phyloP scores from a whole-genome alignment of 2,329 filamentous ascomycete species.

The Stagonosporopsis rhizophila region DNA sequence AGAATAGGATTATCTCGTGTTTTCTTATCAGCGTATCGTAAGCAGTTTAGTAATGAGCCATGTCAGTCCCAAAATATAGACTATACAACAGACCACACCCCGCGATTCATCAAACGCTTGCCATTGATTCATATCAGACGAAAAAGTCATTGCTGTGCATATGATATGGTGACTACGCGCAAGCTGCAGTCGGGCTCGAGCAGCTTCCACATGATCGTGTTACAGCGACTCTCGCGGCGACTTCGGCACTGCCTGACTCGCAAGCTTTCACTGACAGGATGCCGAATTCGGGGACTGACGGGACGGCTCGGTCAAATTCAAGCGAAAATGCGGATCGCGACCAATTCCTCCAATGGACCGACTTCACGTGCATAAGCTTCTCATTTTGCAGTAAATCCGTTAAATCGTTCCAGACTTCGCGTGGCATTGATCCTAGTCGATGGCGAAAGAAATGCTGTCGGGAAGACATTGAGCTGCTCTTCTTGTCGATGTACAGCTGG shows the following conservation, averaged over 20 bases:
- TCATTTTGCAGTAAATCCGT: background rate
- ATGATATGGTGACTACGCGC: background rate
- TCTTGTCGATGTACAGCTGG: background rate
- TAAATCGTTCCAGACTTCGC: background rate
- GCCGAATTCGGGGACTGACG: background rate
- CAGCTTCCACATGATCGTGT: background rate
- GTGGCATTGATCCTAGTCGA: constrained; percentile 15
- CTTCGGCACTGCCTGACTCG: constrained; percentile 15
- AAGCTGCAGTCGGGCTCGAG: background rate
- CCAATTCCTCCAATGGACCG: background rate
- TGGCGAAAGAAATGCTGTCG: constrained; percentile 12
- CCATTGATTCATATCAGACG: background rate
- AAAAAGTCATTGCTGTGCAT: constrained; percentile 14
- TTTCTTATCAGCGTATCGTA: background rate
- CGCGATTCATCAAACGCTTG: background rate
- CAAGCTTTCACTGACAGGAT: constrained; percentile 10
- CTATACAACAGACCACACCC: background rate
- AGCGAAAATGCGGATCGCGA: constrained; percentile 3
- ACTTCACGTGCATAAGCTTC: background rate
- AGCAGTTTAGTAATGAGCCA: constrained; percentile 3
- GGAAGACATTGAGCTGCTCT: background rate
- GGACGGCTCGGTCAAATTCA: constrained; percentile 19
- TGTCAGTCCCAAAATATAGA: constrained; percentile 1
- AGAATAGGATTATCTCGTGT: constrained; percentile 5
- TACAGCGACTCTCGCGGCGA: constrained; percentile 5